These are phyloP conservation scores for Sporisorium graminicola DNA, from an alignment of 1,284 basidiomycete species.

Conservation along the genomic window DNA sequence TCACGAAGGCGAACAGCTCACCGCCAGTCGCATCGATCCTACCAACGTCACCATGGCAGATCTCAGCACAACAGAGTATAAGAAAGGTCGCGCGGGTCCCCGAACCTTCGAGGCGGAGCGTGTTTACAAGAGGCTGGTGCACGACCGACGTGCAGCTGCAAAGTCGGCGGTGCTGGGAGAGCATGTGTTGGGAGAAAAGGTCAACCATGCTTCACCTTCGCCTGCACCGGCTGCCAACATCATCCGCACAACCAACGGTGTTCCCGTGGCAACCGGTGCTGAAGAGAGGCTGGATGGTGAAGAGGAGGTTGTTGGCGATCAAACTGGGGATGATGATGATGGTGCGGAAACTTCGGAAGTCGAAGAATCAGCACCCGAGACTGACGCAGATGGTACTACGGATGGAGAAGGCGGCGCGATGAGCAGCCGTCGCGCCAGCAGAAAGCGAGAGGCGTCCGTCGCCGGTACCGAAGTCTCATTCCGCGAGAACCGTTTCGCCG, in stretches of 20 bases:
- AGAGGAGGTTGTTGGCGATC: constrained; percentile 28
- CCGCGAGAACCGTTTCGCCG: constrained; percentile 65
- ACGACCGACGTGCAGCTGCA: constrained; percentile 43
- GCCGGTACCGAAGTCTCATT: constrained; percentile 52
- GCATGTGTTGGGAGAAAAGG: constrained; percentile 40
- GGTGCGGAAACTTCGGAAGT: constrained; percentile 8
- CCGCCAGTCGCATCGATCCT: constrained; percentile 40
- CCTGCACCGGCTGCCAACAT: constrained; percentile 22
- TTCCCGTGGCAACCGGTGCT: constrained; percentile 25
- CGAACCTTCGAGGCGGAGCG: constrained; percentile 64
- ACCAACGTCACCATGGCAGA: constrained; percentile 46
- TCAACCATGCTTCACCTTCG: constrained; percentile 28
- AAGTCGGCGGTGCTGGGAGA: constrained; percentile 38
- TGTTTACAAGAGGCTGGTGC: constrained; percentile 50
- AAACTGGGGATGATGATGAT: constrained; percentile 28
- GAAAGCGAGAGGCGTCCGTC: constrained; percentile 35
- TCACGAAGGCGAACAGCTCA: constrained; percentile 32
- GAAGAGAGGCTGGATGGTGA: constrained; percentile 33
- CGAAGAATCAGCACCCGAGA: constrained; percentile 26
- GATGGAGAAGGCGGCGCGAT: constrained; percentile 26
- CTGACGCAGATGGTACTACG: constrained; percentile 42
- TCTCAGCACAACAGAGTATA: constrained; percentile 49
- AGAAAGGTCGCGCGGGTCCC: constrained; percentile 59
- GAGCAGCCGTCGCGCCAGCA: constrained; percentile 14
- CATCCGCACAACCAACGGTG: constrained; percentile 21